These are phyloP conservation scores for Kwoniella dendrophila DNA, from an alignment of 768 basidiomycete species.

Conservation along the genomic window DNA sequence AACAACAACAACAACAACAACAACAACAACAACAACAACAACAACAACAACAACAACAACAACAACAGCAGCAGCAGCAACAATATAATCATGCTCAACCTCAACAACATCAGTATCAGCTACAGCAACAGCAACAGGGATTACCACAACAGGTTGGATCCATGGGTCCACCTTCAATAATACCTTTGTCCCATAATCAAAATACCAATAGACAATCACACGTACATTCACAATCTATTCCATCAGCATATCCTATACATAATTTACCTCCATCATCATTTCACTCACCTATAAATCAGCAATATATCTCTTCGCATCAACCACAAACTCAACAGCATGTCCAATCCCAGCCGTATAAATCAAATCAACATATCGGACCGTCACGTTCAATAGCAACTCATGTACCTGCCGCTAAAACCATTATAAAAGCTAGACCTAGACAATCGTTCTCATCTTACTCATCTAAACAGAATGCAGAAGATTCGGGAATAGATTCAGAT, in stretches of 20 bases:
- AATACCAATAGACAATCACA: neutral
- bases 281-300: neutral
- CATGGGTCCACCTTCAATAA: neutral
- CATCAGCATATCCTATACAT: neutral
- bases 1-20: neutral
- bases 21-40: neutral
- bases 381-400: neutral
- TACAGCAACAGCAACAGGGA: neutral
- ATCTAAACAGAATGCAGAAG: slow-evolving; percentile 6
- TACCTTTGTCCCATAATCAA: neutral
- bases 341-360: neutral
- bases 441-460: neutral
- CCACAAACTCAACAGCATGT: neutral
- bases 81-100: too few relatives aligned
- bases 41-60: neutral
- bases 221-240: slow-evolving; percentile 6
- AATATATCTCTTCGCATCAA: slow-evolving; percentile 1
- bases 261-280: neutral
- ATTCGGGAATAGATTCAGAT: slow-evolving; percentile 20
- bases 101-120: neutral
- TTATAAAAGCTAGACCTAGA: neutral
- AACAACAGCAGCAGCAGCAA: too few relatives aligned
- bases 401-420: neutral
- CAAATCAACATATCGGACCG: neutral
- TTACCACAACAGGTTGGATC: neutral